Evolutionary conservation across 352 stramenopile species (phyloP).

Genomic region (Globisporangium apiculatum): DNA sequence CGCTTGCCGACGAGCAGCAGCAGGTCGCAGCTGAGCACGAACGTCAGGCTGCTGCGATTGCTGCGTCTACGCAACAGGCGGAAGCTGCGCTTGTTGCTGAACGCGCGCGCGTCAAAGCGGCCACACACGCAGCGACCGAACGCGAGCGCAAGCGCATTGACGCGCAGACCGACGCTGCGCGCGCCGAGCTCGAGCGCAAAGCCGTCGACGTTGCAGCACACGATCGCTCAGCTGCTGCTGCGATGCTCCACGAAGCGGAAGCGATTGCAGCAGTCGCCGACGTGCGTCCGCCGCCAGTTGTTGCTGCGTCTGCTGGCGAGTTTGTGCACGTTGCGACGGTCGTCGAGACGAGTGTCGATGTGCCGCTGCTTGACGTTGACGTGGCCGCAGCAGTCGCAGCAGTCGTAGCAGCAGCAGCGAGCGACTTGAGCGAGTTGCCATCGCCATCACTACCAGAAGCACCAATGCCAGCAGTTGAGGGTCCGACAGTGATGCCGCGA

Average conservation of each 20-base stretch:
- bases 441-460: too few relatives aligned
- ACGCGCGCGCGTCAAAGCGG: neutral
- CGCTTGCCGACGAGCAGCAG: neutral
- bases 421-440: too few relatives aligned
- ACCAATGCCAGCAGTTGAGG: neutral
- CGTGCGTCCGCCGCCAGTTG: too few relatives aligned
- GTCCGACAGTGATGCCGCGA: slow-evolving; percentile 1
- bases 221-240: neutral
- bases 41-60: neutral
- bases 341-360: neutral
- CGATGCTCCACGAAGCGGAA: slow-evolving; percentile 1
- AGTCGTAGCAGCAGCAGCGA: too few relatives aligned
- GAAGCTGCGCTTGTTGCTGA: neutral
- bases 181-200: slow-evolving; percentile 3
- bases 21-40: neutral
- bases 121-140: slow-evolving; percentile 20
- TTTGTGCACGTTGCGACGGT: too few relatives aligned
- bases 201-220: slow-evolving; percentile 2
- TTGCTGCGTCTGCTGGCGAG: too few relatives aligned
- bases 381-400: too few relatives aligned
- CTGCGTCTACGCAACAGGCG: neutral
- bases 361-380: too few relatives aligned
- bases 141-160: slow-evolving; percentile 8
- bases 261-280: neutral
- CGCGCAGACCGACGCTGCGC: slow-evolving; percentile 3